Base-by-base conservation (phyloP, 2,329 filamentous ascomycete species). In the Penicillium concentricum region DNA sequence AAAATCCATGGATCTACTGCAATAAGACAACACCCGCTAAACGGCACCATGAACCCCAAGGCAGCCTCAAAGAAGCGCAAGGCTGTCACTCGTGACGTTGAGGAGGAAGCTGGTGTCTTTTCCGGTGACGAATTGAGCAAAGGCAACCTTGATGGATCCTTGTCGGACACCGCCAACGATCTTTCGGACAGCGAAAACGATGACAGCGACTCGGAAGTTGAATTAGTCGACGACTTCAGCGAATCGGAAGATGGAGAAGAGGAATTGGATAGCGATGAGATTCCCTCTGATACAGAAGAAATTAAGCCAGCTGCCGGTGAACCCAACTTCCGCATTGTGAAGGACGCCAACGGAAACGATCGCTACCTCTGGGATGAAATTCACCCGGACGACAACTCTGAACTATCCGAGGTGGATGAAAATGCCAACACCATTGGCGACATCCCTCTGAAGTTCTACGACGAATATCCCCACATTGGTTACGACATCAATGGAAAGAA, bases 401-500 rank as follows among this genome's bases (percentile, higher is more conserved):
- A 99, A 76, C 93, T 97, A 71, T 90, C 90, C 3, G 93, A 97
- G 72, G 88, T 87, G 4, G 86, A 89, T 60, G 88, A 85, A 54
- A 85, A 87, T 28, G 82, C 81, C 50, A 99, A 99, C 77, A 97
- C 94, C 0, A 97, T 99, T 68, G 95, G 94, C 65, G 83, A 97
- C 72, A 99, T 99, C 58, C 91, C 92, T 5, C 79, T 97, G 48
- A 89, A 90, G 3, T 97, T 96, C 77, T 99, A 99, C 79, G 94
- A 99, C 74, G 89, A 91, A 35, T 99, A 97, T 72, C 94, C 94
- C 49, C 94, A 99, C 73, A 97, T 99, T 72, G 94, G 94, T 58
- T 99, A 99, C 77, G 91, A 97, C 69, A 97, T 99, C 79, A 96
- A 99, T 74, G 94, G 94, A 74, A 97, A 95, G 83, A 95, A 90